Conservation (phyloP, 2,329 filamentous ascomycete genomes). For the Sporothrix luriei region DNA sequence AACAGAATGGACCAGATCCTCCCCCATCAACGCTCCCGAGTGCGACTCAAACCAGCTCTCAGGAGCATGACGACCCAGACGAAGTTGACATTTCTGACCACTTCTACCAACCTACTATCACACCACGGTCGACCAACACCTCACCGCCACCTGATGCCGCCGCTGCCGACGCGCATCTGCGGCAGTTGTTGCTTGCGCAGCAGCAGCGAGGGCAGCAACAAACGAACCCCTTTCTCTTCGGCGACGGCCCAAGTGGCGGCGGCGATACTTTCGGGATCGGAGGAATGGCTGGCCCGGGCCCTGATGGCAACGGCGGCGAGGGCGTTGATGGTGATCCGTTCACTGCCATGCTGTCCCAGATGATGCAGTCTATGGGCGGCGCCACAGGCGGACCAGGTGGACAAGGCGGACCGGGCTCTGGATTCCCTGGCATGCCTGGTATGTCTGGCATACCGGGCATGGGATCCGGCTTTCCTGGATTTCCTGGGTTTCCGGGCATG, state of each 20-base stretch:
- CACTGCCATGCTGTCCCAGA: slow-evolving; percentile 75
- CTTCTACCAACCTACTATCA: slow-evolving; percentile 60
- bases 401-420: slow-evolving; percentile 18
- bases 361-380: slow-evolving; percentile 60
- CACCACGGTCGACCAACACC: slow-evolving; percentile 45
- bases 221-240: slow-evolving; percentile 31
- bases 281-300: slow-evolving; percentile 36
- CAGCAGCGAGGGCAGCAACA: slow-evolving; percentile 35
- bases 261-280: slow-evolving; percentile 29
- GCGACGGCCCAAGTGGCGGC: slow-evolving; percentile 8
- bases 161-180: slow-evolving; percentile 61
- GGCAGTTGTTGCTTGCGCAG: slow-evolving; percentile 60
- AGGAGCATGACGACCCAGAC: slow-evolving; percentile 64
- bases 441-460: slow-evolving; percentile 45
- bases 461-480: slow-evolving; percentile 10
- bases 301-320: slow-evolving; percentile 33
- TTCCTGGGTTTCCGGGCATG: slow-evolving; percentile 36
- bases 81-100: slow-evolving; percentile 80
- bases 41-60: neutral
- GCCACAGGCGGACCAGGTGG: slow-evolving; percentile 40
- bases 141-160: slow-evolving; percentile 35
- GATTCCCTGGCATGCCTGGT: slow-evolving; percentile 49
- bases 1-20: neutral
- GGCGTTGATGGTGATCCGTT: slow-evolving; percentile 62
- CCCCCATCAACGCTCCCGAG: neutral